Evolutionary conservation across 1,139 yeast species (phyloP), one percentile per base, ranked within the genome.

Genomic region (Taphrina pruni): DNA sequence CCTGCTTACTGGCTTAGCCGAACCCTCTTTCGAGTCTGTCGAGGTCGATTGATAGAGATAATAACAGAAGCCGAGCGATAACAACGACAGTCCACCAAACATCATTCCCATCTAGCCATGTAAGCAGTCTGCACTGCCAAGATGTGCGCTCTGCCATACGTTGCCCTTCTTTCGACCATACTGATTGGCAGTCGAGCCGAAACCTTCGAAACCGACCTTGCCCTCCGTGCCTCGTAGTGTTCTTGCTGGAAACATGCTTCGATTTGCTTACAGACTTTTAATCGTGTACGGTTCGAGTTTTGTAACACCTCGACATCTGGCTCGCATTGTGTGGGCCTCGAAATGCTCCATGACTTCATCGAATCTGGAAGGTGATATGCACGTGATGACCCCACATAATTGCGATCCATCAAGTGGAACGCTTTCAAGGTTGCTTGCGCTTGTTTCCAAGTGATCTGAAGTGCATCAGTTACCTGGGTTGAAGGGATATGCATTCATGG

Each of bases 171-270:
- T 64, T 26, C 67, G 60, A 14, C 67, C 67, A 39, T 41, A 55
- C n/a, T 64, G 67, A 21, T 64, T 64, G 43, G 67, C 67, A n/a
- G 67, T 55, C 6, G 60, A 43, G 17, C 67, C 67, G 21, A 35
- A 64, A 17, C 67, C 67, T 14, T 64, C 67, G 20, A 64, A 64
- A 9, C 67, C 67, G 32, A 64, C 67, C 36, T 55, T 64, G 21
- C 67, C 67, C 35, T 64, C 67, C 5, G 67, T 64, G 14, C 67
- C 67, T 36, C 67, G 35, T 5, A 64, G 48, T 7, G 38, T 32
- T 36, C 67, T 26, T 64, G 61, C 58, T 50, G 66, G 66, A 55
- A 58, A 3, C 62, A 58, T 58, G 21, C 21, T 36, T 14, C 32
- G 4, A 26, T 4, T 4, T 26, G 32, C 32, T 26, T 26, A 26